phyloP scores from a whole-genome alignment of 352 stramenopile species.

The Aphanomyces invadans region DNA sequence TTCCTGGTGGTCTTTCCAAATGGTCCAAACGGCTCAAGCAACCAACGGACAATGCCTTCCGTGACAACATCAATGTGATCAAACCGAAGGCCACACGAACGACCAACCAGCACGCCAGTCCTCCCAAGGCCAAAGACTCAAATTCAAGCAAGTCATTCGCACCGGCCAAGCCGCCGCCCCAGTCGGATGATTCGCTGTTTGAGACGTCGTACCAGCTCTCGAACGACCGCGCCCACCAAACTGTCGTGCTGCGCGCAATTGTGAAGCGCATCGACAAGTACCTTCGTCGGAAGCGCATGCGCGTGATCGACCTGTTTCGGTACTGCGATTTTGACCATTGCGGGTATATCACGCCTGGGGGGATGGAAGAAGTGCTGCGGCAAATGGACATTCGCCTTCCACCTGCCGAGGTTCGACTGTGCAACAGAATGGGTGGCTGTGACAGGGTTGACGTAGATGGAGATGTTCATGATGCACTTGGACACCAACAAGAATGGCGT shows the following conservation, averaged over 20 bases:
- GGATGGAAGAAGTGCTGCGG: constrained; percentile 77
- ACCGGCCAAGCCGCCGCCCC: neutral
- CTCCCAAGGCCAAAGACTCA: neutral
- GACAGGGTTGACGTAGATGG: neutral
- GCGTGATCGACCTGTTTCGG: constrained; percentile 79
- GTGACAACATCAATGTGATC: neutral
- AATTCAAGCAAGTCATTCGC: no score
- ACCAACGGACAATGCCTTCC: neutral
- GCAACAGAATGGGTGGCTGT: neutral
- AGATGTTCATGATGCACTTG: constrained; percentile 67
- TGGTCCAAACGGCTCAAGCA: constrained; percentile 14
- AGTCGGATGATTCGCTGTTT: constrained; percentile 8
- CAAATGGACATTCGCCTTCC: constrained; percentile 80
- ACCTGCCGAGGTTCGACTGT: constrained; percentile 35
- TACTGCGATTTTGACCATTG: constrained; percentile 77
- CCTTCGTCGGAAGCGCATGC: constrained; percentile 77
- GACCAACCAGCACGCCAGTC: constrained; percentile 11
- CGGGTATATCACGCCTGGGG: constrained; percentile 62
- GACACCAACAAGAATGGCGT: constrained; percentile 77
- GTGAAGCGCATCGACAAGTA: constrained; percentile 74
- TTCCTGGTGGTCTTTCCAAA: constrained; percentile 4
- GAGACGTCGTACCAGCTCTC: constrained; percentile 34
- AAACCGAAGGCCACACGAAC: no score
- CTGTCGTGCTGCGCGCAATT: constrained; percentile 62
- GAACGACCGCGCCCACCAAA: constrained; percentile 55